A percentile compares a stretch with the other conserved stretches of the same genome.
Evolutionary conservation across 495 filamentous ascomycete genomes (phyloP).

Genomic region (Talaromyces nanjingensis): DNA sequence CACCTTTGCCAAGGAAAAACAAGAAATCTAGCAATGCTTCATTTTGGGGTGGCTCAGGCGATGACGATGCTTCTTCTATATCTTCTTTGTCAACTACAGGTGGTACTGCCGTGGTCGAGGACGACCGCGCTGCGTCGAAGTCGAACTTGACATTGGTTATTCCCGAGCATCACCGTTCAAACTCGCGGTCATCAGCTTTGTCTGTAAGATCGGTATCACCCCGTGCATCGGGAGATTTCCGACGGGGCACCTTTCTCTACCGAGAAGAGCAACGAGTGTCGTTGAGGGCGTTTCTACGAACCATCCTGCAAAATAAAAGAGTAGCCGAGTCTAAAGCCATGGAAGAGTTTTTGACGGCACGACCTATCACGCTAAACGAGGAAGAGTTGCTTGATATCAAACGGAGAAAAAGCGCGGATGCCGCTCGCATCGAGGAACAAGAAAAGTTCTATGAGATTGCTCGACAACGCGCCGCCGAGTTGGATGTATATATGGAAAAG

Average conservation of each 20-base stretch:
- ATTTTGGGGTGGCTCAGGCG: constrained; percentile 48
- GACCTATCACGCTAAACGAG: constrained; percentile 64
- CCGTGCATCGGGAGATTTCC: constrained; percentile 40
- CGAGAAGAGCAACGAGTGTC: constrained; percentile 90
- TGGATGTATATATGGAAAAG: constrained; percentile 96
- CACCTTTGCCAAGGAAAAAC: constrained; percentile 84
- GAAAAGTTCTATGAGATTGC: constrained; percentile 93
- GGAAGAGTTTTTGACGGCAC: constrained; percentile 66
- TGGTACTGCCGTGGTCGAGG: constrained; percentile 27
- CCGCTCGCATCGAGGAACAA: constrained; percentile 84
- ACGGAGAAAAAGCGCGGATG: constrained; percentile 74
- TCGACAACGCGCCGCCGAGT: constrained; percentile 75
- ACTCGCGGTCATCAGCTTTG: constrained; percentile 31
- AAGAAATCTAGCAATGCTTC: constrained; percentile 61
- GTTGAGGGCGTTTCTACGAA: constrained; percentile 80
- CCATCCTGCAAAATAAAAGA: constrained; percentile 73
- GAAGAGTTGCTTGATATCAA: constrained; percentile 78
- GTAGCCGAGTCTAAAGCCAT: constrained; percentile 76
- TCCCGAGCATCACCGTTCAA: constrained; percentile 24
- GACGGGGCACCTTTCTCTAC: constrained; percentile 54
- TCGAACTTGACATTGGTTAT: constrained; percentile 16
- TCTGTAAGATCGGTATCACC: constrained; percentile 32
- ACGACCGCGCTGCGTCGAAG: constrained; percentile 22
- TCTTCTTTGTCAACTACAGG: constrained; percentile 68
- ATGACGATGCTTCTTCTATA: constrained; percentile 66